phyloP scores from a whole-genome alignment of 2,329 filamentous ascomycete genomes.

The Tolypocladium album region DNA sequence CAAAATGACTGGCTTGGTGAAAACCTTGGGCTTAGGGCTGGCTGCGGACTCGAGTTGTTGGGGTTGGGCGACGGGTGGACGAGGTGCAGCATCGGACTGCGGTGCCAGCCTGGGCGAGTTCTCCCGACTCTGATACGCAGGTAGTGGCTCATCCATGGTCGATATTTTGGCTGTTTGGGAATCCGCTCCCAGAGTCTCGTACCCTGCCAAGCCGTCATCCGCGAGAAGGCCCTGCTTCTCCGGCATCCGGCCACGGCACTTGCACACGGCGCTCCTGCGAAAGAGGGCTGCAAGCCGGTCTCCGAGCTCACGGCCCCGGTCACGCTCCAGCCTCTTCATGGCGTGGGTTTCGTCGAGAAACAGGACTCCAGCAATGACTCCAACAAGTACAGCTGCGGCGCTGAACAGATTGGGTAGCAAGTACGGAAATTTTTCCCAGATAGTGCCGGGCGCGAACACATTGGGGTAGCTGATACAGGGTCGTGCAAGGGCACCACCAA shows the following conservation, averaged over 20 bases:
- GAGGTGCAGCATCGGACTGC: slow-evolving; percentile 11
- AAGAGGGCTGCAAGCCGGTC: slow-evolving; percentile 50
- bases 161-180: background rate
- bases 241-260: slow-evolving; percentile 25
- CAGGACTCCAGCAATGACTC: slow-evolving; percentile 67
- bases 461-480: slow-evolving; percentile 74
- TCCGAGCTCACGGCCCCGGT: slow-evolving; percentile 68
- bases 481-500: slow-evolving; percentile 81
- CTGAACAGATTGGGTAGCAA: slow-evolving; percentile 89
- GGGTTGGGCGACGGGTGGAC: background rate
- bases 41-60: background rate
- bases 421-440: slow-evolving; percentile 84
- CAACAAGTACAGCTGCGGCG: slow-evolving; percentile 63
- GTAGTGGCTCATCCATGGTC: slow-evolving; percentile 46
- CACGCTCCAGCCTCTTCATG: slow-evolving; percentile 64
- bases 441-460: slow-evolving; percentile 58
- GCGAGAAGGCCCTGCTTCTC: slow-evolving; percentile 56
- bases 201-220: slow-evolving; percentile 52
- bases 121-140: slow-evolving; percentile 56
- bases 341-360: slow-evolving; percentile 93
- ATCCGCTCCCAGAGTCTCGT: slow-evolving; percentile 34
- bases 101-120: slow-evolving; percentile 37
- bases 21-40: slow-evolving; percentile 39
- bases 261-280: slow-evolving; percentile 17
- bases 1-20: slow-evolving; percentile 75